phyloP scores from a whole-genome alignment of 208 protist species.

The Leishmania braziliensis region DNA sequence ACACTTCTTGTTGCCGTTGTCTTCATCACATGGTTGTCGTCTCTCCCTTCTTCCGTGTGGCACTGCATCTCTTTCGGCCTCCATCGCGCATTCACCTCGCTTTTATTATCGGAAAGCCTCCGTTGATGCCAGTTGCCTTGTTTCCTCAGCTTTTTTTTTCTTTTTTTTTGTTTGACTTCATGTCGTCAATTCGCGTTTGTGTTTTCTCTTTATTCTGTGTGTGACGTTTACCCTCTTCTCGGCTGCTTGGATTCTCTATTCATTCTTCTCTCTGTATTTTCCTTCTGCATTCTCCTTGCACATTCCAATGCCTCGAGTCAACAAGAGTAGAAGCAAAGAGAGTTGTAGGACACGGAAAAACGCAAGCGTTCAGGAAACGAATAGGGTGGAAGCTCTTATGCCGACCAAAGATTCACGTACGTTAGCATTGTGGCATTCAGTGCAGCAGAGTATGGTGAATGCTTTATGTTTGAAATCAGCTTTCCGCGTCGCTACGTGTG shows the following conservation, averaged over 20 bases:
- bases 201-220: not conserved
- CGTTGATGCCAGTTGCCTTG: not conserved
- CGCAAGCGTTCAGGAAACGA: not conserved
- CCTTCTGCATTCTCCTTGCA: not conserved
- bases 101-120: not conserved
- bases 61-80: not conserved
- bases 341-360: not conserved
- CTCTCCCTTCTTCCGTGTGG: not conserved
- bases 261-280: not conserved
- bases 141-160: not conserved
- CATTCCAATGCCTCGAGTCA: not conserved
- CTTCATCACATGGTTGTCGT: not conserved
- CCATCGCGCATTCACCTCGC: no score
- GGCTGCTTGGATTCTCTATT: not conserved
- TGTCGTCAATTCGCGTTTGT: not conserved
- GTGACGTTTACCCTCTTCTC: not conserved
- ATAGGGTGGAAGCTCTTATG: not conserved
- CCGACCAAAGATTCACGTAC: not conserved
- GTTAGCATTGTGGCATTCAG: not conserved
- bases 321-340: not conserved
- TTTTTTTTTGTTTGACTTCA: constrained; percentile 15
- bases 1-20: not conserved
- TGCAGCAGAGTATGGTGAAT: not conserved
- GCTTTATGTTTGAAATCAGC: not conserved
- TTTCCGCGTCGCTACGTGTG: not conserved